Percentiles rank a stretch among this genome's conserved stretches.
Conservation (phyloP, 2,329 filamentous ascomycete genomes). For the Neofusicoccum sp. region DNA sequence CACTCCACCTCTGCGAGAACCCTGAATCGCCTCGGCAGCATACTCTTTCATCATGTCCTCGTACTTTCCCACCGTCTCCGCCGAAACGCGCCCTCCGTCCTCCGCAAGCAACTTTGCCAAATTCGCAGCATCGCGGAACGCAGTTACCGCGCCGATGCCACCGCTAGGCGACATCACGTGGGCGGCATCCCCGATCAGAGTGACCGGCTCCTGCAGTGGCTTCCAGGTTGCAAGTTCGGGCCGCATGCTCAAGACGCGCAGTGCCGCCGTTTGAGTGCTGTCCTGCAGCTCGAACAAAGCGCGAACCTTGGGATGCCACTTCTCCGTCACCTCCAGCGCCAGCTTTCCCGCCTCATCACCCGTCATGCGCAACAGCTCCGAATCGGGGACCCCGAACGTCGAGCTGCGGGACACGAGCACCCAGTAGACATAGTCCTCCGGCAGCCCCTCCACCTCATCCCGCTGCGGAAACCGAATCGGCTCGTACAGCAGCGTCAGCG, state of each 20-base stretch:
- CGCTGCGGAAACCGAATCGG: conserved; percentile 28
- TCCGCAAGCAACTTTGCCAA: conserved; percentile 42
- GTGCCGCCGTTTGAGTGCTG: conserved; percentile 33
- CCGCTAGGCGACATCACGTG: conserved; percentile 52
- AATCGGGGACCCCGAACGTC: conserved; percentile 21
- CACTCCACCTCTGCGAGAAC: not conserved
- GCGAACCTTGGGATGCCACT: conserved; percentile 25
- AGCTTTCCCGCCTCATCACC: conserved; percentile 21
- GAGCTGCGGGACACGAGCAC: conserved; percentile 30
- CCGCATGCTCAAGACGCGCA: conserved; percentile 37
- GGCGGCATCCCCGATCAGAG: conserved; percentile 49
- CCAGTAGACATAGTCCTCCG: conserved; percentile 41
- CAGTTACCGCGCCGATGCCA: conserved; percentile 50
- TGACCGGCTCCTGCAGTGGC: conserved; percentile 36
- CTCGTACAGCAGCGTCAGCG: conserved; percentile 30
- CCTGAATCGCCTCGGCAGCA: conserved; percentile 33
- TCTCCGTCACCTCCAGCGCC: conserved; percentile 24
- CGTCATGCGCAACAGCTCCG: conserved; percentile 18
- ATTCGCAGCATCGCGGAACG: conserved; percentile 45
- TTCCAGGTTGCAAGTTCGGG: conserved; percentile 38
- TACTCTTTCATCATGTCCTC: conserved; percentile 43
- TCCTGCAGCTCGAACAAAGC: conserved; percentile 27
- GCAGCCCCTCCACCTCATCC: conserved; percentile 21
- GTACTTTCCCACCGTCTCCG: conserved; percentile 36
- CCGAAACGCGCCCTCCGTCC: conserved; percentile 28